Percentiles rank a stretch among this genome's conserved stretches.
These are phyloP conservation scores for Pichia rugopelliculosa DNA, from an alignment of 805 yeast genomes.

Conservation along the genomic window DNA sequence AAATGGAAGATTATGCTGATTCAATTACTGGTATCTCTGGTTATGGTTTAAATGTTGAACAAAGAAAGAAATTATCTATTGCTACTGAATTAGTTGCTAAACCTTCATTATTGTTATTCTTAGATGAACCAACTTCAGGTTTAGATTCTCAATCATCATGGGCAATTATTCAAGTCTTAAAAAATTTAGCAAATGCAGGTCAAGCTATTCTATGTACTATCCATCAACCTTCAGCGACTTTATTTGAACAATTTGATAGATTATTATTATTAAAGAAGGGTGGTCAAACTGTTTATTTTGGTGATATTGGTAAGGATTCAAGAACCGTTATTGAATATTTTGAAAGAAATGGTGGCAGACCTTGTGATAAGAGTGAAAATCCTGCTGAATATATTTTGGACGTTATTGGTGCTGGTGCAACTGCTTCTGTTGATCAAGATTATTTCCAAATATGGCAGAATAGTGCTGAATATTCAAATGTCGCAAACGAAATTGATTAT, in stretches of 20 bases:
- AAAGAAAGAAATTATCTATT: constrained; percentile 45
- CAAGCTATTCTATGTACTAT: constrained; percentile 55
- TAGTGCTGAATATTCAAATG: constrained; percentile 21
- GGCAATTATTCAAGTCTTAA: constrained; percentile 47
- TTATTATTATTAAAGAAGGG: constrained; percentile 41
- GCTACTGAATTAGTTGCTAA: constrained; percentile 51
- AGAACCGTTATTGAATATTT: constrained; percentile 37
- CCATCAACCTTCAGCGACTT: constrained; percentile 42
- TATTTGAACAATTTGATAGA: constrained; percentile 37
- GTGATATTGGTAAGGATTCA: constrained; percentile 44
- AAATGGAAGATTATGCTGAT: constrained; percentile 41
- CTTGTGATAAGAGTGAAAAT: constrained; percentile 52
- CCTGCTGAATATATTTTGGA: constrained; percentile 74
- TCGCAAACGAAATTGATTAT: constrained; percentile 25
- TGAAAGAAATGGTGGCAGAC: constrained; percentile 52
- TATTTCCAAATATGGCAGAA: constrained; percentile 58
- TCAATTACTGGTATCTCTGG: constrained; percentile 43
- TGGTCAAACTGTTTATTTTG: constrained; percentile 48
- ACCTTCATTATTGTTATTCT: constrained; percentile 43
- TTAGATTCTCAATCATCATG: constrained; percentile 53
- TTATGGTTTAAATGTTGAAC: constrained; percentile 47
- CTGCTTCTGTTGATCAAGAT: constrained; percentile 49
- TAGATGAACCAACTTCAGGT: constrained; percentile 59
- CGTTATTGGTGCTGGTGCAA: constrained; percentile 77
- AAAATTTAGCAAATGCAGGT: constrained; percentile 44